Conservation (phyloP, 164 flowering plant genomes). For the Umbellularia californica region DNA sequence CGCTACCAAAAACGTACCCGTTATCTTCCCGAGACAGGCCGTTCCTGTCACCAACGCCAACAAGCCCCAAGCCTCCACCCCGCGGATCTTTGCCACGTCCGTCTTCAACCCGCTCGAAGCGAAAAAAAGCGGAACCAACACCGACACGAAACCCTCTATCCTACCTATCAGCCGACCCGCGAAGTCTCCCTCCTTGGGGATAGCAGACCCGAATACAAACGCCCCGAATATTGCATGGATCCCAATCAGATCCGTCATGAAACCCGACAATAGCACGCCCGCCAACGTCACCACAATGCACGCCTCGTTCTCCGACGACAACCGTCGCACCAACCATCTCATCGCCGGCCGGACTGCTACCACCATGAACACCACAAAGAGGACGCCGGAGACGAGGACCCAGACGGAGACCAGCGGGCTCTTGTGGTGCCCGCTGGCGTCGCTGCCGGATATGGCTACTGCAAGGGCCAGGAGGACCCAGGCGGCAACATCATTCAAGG, state of each 20-base stretch:
- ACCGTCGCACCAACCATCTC: slow-evolving; percentile 26
- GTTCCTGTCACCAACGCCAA: slow-evolving; percentile 11
- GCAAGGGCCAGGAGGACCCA: slow-evolving; percentile 85
- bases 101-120: slow-evolving; percentile 31
- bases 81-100: background rate
- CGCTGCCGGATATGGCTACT: slow-evolving; percentile 55
- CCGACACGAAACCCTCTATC: slow-evolving; percentile 43
- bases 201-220: slow-evolving; percentile 43
- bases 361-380: slow-evolving; percentile 30
- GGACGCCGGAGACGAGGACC: slow-evolving; percentile 52
- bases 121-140: slow-evolving; percentile 41
- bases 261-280: slow-evolving; percentile 35
- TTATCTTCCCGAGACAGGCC: slow-evolving; percentile 24
- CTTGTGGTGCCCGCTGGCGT: background rate
- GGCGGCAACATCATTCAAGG: slow-evolving; percentile 75
- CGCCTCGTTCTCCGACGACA: slow-evolving; percentile 19
- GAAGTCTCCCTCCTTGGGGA: slow-evolving; percentile 40
- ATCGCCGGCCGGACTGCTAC: slow-evolving; percentile 50
- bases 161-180: slow-evolving; percentile 31
- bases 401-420: slow-evolving; percentile 51
- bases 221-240: slow-evolving; percentile 46
- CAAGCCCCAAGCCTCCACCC: background rate
- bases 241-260: slow-evolving; percentile 44
- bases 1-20: slow-evolving; percentile 26
- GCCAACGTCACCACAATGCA: slow-evolving; percentile 57